Conservation (phyloP, 257 asterid species). For the Knoxia roxburghii region DNA sequence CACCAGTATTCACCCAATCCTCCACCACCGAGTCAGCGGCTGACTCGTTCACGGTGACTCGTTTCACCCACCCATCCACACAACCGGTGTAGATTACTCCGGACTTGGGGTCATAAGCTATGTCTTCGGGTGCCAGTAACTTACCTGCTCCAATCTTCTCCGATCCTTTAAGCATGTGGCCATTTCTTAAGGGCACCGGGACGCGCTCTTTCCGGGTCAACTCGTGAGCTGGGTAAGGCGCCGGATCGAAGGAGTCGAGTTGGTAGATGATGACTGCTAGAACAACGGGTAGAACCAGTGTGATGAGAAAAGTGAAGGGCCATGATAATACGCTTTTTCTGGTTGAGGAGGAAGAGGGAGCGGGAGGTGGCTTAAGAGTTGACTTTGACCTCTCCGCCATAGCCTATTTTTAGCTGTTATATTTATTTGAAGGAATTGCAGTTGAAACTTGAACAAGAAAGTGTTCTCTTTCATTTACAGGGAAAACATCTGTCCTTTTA, state of each 20-base stretch:
- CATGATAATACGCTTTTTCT: conserved; percentile 2
- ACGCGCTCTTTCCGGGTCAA: conserved; percentile 21
- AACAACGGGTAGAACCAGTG: conserved; percentile 34
- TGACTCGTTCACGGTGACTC: conserved; percentile 40
- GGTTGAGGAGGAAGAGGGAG: not conserved
- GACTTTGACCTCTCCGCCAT: conserved; percentile 10
- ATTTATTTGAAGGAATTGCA: too few species aligned
- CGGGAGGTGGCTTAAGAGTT: not conserved
- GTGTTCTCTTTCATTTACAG: too few species aligned
- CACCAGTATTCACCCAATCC: conserved; percentile 84
- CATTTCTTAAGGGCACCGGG: conserved; percentile 34
- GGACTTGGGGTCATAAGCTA: conserved; percentile 50
- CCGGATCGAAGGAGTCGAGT: conserved; percentile 66
- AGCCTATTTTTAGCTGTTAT: too few species aligned
- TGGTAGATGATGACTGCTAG: conserved; percentile 46
- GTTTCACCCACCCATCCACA: conserved; percentile 71
- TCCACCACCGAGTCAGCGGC: conserved; percentile 50
- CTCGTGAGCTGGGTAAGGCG: conserved; percentile 38
- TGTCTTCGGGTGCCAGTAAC: conserved; percentile 63
- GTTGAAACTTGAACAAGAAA: too few species aligned
- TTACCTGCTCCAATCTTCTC: conserved; percentile 64
- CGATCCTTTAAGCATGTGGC: conserved; percentile 43
- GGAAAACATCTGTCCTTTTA: too few species aligned
- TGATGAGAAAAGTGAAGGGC: conserved; percentile 22
- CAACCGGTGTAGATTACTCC: conserved; percentile 69